phyloP scores from a whole-genome alignment of 257 asterid genomes.

The Echites panduratus region DNA sequence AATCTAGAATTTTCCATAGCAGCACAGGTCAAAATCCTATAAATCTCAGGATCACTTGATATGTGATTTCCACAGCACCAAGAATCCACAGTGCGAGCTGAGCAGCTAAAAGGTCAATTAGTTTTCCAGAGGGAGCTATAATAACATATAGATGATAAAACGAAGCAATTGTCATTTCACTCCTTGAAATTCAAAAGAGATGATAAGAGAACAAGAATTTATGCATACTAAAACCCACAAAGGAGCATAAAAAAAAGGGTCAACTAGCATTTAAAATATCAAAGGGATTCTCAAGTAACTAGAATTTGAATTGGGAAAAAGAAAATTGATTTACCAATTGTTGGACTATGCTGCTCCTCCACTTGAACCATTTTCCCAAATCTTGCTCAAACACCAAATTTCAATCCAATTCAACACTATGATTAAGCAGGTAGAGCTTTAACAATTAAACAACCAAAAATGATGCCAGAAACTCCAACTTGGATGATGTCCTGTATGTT shows the following conservation, averaged over 20 bases:
- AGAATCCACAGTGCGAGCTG: neutral
- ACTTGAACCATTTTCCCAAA: slow-evolving; percentile 43
- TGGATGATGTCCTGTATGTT: neutral
- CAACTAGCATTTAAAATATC: neutral
- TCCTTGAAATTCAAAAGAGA: neutral
- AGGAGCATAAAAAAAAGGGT: neutral
- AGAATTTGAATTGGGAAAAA: neutral
- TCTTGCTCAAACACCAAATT: slow-evolving; percentile 11
- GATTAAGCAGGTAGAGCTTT: neutral
- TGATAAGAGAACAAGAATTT: neutral
- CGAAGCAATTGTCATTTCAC: neutral
- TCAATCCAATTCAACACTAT: neutral
- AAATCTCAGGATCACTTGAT: neutral
- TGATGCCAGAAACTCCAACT: neutral
- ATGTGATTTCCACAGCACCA: neutral
- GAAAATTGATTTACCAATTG: slow-evolving; percentile 33
- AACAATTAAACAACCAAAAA: neutral
- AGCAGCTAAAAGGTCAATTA: neutral
- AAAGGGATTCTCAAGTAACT: neutral
- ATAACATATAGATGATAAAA: neutral
- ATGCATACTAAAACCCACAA: neutral
- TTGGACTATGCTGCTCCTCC: slow-evolving; percentile 42
- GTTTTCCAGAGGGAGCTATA: neutral
- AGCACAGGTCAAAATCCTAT: neutral
- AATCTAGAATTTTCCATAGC: neutral